Percentiles rank a stretch among this genome's conserved stretches.
Evolutionary conservation across 2,329 filamentous ascomycete species (phyloP).

Genomic region (Coniochaeta sp.): DNA sequence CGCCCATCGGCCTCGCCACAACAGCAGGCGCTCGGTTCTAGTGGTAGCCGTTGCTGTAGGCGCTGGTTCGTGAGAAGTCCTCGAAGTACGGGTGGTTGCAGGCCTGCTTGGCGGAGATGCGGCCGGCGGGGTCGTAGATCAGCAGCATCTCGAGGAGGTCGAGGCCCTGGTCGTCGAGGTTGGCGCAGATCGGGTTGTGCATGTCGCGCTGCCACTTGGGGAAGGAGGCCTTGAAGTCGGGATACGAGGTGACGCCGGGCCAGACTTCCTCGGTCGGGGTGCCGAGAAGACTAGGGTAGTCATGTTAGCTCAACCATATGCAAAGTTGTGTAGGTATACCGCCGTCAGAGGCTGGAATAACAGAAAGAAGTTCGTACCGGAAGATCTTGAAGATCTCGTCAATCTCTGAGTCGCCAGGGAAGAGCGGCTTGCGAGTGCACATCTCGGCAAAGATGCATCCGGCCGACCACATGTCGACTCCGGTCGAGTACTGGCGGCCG

Average conservation of each 20-base stretch:
- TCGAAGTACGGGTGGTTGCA: constrained; percentile 75
- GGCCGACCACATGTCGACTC: constrained; percentile 88
- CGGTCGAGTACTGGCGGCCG: constrained; percentile 85
- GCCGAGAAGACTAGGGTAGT: constrained; percentile 66
- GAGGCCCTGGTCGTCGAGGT: constrained; percentile 63
- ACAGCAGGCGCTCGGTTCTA: constrained; percentile 12
- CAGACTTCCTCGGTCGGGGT: constrained; percentile 73
- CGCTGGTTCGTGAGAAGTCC: constrained; percentile 21
- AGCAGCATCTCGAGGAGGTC: constrained; percentile 62
- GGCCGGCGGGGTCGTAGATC: constrained; percentile 75
- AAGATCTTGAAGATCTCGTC: constrained; percentile 96
- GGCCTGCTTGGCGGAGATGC: constrained; percentile 83
- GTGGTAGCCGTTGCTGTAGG: constrained; percentile 22
- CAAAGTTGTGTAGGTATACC: too few relatives aligned
- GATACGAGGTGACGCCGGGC: constrained; percentile 83
- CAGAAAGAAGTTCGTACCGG: too few relatives aligned
- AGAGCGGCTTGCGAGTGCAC: constrained; percentile 83
- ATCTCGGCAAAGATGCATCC: constrained; percentile 91
- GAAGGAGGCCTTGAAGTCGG: constrained; percentile 83
- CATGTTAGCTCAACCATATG: too few relatives aligned
- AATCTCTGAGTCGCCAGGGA: constrained; percentile 85
- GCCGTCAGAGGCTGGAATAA: too few relatives aligned
- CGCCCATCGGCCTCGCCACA: neutral
- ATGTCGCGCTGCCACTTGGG: constrained; percentile 75
- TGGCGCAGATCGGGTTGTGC: constrained; percentile 55